Percentiles rank a stretch among this genome's conserved stretches.
phyloP scores from a whole-genome alignment of 2,329 filamentous ascomycete species.

The Cordyceps cateniannulata region DNA sequence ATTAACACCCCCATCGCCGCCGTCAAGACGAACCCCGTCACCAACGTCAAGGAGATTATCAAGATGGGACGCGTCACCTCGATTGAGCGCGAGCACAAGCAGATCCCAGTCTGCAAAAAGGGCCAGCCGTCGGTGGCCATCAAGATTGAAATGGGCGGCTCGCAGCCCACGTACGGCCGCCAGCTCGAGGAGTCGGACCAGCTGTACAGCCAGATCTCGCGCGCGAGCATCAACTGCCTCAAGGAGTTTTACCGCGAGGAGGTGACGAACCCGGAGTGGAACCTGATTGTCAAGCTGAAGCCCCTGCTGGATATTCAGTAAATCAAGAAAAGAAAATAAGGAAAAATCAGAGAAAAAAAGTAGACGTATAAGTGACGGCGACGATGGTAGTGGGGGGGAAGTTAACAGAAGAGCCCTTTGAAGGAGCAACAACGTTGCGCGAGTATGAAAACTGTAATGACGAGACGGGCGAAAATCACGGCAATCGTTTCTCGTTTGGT shows the following conservation, averaged over 20 bases:
- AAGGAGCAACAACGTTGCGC: no score
- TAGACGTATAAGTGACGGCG: neutral
- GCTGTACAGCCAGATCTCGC: slow-evolving; percentile 82
- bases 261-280: slow-evolving; percentile 89
- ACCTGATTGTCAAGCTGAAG: slow-evolving; percentile 91
- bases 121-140: slow-evolving; percentile 95
- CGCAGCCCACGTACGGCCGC: slow-evolving; percentile 90
- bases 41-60: slow-evolving; percentile 77
- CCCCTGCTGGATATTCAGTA: slow-evolving; percentile 82
- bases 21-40: slow-evolving; percentile 73
- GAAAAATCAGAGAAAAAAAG: neutral
- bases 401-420: no score
- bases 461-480: no score
- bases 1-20: slow-evolving; percentile 86
- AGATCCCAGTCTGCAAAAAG: slow-evolving; percentile 86
- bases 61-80: slow-evolving; percentile 87
- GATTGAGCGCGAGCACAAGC: slow-evolving; percentile 97
- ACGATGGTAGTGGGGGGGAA: neutral
- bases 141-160: slow-evolving; percentile 90
- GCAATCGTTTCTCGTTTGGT: no score
- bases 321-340: slow-evolving; percentile 14
- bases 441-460: no score
- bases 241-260: slow-evolving; percentile 93
- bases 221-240: slow-evolving; percentile 84
- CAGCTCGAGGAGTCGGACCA: slow-evolving; percentile 88